Base-by-base conservation (phyloP, 2,329 filamentous ascomycete species). In the Alternaria sp. region DNA sequence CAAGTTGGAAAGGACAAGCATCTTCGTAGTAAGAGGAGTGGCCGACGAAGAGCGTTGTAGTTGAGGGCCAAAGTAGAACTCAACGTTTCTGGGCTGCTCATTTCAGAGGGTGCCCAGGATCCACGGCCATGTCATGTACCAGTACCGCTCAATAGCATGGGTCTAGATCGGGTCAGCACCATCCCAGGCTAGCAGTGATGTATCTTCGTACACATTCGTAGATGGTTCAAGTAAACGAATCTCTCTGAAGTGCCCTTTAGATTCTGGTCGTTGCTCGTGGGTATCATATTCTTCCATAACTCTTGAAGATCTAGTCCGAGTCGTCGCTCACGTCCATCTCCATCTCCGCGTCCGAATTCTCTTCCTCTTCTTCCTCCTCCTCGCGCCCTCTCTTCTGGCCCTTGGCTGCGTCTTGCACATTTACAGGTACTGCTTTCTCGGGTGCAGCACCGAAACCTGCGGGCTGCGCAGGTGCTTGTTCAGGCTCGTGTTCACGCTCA, bases 301-400 rank as follows among this genome's bases (percentile, higher is more conserved):
- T 49, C 28, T 22, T 32, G 3, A 9, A n/a, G 12, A 28, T 58
- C 64, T 62, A 74, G 44, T 74, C 71, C 69, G 85, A 87, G 74
- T 94, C 91, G 73, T 92, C 90, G 60, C 89, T 91, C 70, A 92
- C 90, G 67, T 91, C 85, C 85, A 87, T 87, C 22, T 83, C 82
- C 51, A 87, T 88, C 44, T 83, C 83, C 3, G 85, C 86, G 22
- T 81, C 82, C 3, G 81, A 83, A 45, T 85, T 84, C 57, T 85
- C 84, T 40, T 86, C 78, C 38, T 81, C 85, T 55, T 90, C 85
- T 55, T 90, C 87, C 36, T 85, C 84, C 49, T 89, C 74, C 58
- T 82, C 89, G 69, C 91, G 86, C 59, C 85, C 84, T 72, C 92
- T 85, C 82, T 96, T 96, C 70, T 84, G 79, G 59, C 78, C 85